These are phyloP conservation scores for Prunus fruticosa DNA, from an alignment of 306 rosid species.

Conservation along the genomic window DNA sequence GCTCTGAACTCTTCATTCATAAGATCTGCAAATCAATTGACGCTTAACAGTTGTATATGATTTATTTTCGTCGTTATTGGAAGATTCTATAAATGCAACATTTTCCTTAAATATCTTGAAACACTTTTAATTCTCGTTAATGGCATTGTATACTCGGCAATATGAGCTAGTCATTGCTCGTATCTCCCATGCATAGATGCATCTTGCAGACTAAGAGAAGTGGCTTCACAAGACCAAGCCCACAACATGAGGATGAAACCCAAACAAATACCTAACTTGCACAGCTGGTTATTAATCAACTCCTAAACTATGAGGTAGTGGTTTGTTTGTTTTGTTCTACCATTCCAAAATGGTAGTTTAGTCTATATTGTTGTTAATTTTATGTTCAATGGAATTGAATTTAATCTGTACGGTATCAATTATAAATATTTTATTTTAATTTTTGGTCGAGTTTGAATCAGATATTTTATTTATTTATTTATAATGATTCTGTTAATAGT, in stretches of 20 bases:
- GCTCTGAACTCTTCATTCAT: conserved; percentile 40
- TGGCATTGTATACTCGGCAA: conserved; percentile 22
- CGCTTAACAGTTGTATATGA: conserved; percentile 20
- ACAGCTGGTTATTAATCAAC: neutral
- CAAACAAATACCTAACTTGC: conserved; percentile 9
- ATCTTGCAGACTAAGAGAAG: conserved; percentile 35
- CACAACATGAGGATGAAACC: conserved; percentile 20
- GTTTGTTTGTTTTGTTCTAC: too few relatives aligned
- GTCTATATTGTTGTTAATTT: too few relatives aligned
- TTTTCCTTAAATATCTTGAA: conserved; percentile 30
- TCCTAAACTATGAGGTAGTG: neutral
- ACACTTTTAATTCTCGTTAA: conserved; percentile 23
- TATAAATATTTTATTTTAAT: too few relatives aligned
- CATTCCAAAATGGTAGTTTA: too few relatives aligned
- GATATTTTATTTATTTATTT: too few relatives aligned
- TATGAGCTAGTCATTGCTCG: conserved; percentile 32
- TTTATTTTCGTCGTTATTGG: conserved; percentile 27
- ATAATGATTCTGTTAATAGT: too few relatives aligned
- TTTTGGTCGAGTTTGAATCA: too few relatives aligned
- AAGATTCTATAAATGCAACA: conserved; percentile 7
- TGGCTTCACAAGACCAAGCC: conserved; percentile 7
- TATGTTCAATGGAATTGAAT: too few relatives aligned
- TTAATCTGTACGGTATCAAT: too few relatives aligned
- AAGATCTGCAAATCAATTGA: conserved; percentile 19
- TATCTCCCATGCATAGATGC: conserved; percentile 28